Conservation (phyloP, 176 grass and related monocot species). For the Carex kokanica region DNA sequence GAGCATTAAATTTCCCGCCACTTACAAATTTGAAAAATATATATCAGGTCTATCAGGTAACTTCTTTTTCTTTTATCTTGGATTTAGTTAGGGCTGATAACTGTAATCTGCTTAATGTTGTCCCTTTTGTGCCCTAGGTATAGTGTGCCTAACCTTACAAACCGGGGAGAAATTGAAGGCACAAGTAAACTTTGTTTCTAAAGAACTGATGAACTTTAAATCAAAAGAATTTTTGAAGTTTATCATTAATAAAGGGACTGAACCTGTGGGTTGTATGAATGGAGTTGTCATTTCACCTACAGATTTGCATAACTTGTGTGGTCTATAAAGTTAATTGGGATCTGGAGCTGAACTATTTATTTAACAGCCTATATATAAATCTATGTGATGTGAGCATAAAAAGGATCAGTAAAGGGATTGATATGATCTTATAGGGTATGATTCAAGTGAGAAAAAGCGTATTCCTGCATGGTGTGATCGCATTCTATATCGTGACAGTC, state of each 20-base stretch:
- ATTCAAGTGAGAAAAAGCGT: constrained; percentile 85
- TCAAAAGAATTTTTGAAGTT: neutral
- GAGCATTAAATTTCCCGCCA: constrained; percentile 66
- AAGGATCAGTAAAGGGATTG: neutral
- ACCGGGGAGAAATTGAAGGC: neutral
- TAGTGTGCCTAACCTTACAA: neutral
- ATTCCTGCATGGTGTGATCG: constrained; percentile 98
- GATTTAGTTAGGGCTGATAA: neutral
- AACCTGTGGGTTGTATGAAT: neutral
- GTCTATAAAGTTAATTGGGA: neutral
- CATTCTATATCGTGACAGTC: constrained; percentile 77
- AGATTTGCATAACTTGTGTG: neutral
- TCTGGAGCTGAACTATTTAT: neutral
- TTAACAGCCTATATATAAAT: neutral
- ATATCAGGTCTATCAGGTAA: constrained; percentile 63
- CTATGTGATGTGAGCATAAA: neutral
- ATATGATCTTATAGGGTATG: constrained; percentile 61
- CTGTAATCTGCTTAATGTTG: neutral
- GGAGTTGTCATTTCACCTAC: neutral
- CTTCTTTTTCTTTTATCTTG: neutral
- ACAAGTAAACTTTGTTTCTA: neutral
- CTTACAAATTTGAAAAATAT: constrained; percentile 93
- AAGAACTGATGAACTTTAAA: neutral
- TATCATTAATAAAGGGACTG: neutral
- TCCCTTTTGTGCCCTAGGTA: neutral